A percentile compares a stretch with the other conserved stretches of the same genome.
Evolutionary conservation across 1,284 basidiomycete species (phyloP).

Genomic region (Inonotus hispidus): DNA sequence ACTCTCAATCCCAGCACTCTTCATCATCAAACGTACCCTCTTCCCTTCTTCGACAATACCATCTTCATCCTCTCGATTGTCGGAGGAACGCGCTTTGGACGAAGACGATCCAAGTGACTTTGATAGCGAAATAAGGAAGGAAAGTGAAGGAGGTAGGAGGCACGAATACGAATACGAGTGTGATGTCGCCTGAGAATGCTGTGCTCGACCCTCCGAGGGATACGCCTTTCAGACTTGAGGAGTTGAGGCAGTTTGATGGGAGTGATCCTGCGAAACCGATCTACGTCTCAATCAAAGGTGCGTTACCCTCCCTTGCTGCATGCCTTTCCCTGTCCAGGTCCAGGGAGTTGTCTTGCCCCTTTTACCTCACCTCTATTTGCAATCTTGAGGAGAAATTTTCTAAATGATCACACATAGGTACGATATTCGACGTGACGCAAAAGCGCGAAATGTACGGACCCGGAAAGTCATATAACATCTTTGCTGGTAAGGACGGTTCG

Average conservation of each 20-base stretch:
- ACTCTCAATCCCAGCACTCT: constrained; percentile 10
- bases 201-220: constrained; percentile 74
- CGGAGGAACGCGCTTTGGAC: constrained; percentile 25
- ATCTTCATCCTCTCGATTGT: not conserved
- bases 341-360: too few species aligned
- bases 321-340: too few species aligned
- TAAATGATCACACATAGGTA: constrained; percentile 42
- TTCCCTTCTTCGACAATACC: not conserved
- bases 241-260: constrained; percentile 71
- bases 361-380: not conserved
- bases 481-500: constrained; percentile 89
- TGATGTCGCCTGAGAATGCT: constrained; percentile 60
- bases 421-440: constrained; percentile 78
- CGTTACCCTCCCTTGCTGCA: constrained; percentile 19
- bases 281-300: constrained; percentile 87
- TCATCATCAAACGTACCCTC: not conserved
- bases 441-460: constrained; percentile 81
- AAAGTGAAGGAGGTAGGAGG: not conserved
- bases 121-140: not conserved
- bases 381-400: constrained; percentile 1
- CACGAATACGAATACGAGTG: constrained; percentile 41
- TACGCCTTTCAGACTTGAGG: constrained; percentile 65
- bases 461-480: constrained; percentile 65
- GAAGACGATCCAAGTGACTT: constrained; percentile 29
- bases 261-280: constrained; percentile 60